Evolutionary conservation across 2,329 filamentous ascomycete species (phyloP).

Genomic region (Mollisia scopiformis): DNA sequence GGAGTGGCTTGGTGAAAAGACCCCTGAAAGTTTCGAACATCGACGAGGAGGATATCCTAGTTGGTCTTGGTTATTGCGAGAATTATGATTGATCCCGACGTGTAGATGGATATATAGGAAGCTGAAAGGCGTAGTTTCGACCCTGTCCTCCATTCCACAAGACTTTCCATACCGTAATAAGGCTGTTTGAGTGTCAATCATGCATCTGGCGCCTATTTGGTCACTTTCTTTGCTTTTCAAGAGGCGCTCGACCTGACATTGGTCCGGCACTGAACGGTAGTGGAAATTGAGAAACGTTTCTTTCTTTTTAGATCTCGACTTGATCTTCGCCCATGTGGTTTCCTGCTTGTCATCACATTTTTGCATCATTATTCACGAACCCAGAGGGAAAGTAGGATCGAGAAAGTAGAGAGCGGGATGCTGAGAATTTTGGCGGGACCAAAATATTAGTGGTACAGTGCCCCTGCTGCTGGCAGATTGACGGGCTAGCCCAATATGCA

Average conservation of each 20-base stretch:
- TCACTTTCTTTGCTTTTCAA: neutral
- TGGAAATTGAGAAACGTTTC: neutral
- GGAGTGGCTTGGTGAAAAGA: neutral
- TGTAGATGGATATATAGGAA: neutral
- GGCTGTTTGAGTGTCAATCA: neutral
- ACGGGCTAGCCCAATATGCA: slow-evolving; percentile 14
- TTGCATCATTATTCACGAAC: neutral
- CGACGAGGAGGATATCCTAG: neutral
- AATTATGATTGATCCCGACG: neutral
- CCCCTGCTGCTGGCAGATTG: slow-evolving; percentile 6
- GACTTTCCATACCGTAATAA: neutral
- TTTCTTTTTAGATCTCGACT: neutral
- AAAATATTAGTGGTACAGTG: neutral
- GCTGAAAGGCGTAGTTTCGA: neutral
- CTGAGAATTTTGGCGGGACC: neutral
- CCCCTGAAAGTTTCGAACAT: neutral
- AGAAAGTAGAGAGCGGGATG: neutral
- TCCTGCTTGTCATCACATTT: neutral
- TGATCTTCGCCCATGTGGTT: neutral
- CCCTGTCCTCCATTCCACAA: neutral
- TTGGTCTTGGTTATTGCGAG: neutral
- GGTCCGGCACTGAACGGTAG: neutral
- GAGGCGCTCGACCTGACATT: neutral
- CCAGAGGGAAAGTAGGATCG: neutral
- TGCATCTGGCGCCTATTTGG: neutral